A percentile compares a stretch with the other conserved stretches of the same genome.
These are phyloP conservation scores for Chionographis japonica DNA, from an alignment of 106 monocot genomes.

Conservation along the genomic window DNA sequence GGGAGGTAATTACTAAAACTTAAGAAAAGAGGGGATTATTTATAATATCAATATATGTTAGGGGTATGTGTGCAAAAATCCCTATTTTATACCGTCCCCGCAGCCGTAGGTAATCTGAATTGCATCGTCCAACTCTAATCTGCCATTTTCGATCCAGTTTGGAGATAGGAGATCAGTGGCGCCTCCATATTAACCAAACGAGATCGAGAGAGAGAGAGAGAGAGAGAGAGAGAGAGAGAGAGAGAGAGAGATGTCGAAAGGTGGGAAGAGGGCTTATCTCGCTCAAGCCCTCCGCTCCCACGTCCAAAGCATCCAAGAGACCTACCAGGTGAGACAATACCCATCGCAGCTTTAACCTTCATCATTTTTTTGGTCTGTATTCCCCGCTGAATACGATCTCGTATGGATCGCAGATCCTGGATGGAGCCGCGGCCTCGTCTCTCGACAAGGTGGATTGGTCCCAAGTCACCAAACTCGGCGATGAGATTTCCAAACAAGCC, in stretches of 20 bases:
- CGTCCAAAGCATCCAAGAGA: constrained; percentile 21
- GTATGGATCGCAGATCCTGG: constrained; percentile 37
- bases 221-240: no score
- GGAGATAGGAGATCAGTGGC: no score
- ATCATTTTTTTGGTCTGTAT: neutral
- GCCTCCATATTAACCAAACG: no score
- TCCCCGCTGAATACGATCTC: neutral
- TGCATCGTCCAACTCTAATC: no score
- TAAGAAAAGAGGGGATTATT: no score
- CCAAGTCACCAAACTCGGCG: constrained; percentile 46
- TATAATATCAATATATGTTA: no score
- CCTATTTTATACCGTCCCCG: no score
- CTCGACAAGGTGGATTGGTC: constrained; percentile 53
- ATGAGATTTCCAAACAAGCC: constrained; percentile 58
- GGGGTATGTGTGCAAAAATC: no score
- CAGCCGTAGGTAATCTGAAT: no score
- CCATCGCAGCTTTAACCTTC: neutral
- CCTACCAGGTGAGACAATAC: constrained; percentile 11
- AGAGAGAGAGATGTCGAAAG: constrained; percentile 12
- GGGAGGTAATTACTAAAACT: no score
- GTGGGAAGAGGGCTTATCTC: constrained; percentile 13
- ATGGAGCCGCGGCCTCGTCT: constrained; percentile 25
- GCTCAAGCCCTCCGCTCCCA: constrained; percentile 17
- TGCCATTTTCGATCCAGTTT: no score
- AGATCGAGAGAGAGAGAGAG: no score